Conservation (phyloP, 1,139 yeast genomes). For the Scheffersomyces titani region DNA sequence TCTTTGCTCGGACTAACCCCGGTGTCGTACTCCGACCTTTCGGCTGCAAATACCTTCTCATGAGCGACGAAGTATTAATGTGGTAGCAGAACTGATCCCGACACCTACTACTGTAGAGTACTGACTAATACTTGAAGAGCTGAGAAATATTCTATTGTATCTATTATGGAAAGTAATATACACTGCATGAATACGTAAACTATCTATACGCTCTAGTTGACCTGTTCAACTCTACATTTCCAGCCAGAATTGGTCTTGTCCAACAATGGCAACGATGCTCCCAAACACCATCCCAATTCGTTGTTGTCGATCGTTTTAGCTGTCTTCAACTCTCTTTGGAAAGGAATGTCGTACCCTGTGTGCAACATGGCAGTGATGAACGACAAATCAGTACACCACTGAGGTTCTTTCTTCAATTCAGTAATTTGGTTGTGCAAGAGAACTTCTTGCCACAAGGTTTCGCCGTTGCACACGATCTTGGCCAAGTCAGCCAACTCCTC, state of each 20-base stretch:
- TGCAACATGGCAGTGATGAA: conserved; percentile 89
- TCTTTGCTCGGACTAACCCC: background rate
- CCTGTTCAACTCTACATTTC: conserved; percentile 54
- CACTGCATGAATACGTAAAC: background rate
- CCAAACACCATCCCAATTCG: conserved; percentile 98
- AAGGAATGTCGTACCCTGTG: conserved; percentile 94
- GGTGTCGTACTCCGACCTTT: background rate
- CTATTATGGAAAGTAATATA: background rate
- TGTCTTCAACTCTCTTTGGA: conserved; percentile 83
- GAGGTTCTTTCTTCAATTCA: conserved; percentile 74
- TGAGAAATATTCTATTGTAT: background rate
- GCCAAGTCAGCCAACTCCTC: conserved; percentile 83
- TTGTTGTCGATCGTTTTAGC: conserved; percentile 86
- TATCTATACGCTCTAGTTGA: background rate
- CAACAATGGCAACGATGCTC: conserved; percentile 90
- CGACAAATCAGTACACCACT: conserved; percentile 90
- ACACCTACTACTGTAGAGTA: background rate
- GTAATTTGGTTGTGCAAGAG: conserved; percentile 65
- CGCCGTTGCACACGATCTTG: conserved; percentile 82
- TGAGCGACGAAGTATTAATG: background rate
- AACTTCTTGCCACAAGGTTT: conserved; percentile 64
- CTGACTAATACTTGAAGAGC: background rate
- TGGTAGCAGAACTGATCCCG: background rate
- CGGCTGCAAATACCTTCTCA: background rate
- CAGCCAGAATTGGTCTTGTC: conserved; percentile 63